Evolutionary conservation across 495 filamentous ascomycete species (phyloP).

Genomic region (Parachaetomium inaequale): DNA sequence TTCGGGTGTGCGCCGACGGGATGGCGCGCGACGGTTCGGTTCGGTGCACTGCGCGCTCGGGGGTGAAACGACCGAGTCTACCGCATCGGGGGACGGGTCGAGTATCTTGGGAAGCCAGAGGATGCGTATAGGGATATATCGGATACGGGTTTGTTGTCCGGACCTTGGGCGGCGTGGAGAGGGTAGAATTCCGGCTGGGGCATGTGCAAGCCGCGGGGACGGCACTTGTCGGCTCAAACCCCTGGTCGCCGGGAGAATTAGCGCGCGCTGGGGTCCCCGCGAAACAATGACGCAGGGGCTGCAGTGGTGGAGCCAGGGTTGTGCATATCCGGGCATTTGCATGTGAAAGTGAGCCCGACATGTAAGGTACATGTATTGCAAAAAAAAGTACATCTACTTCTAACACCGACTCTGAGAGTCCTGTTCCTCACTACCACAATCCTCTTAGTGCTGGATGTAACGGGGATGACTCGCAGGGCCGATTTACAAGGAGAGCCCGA

Average conservation of each 20-base stretch:
- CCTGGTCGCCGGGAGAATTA: conserved; percentile 12
- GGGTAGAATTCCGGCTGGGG: not conserved
- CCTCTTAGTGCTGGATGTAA: too few species aligned
- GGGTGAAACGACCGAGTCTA: conserved; percentile 2
- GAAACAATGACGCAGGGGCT: conserved; percentile 17
- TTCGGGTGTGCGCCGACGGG: conserved; percentile 4
- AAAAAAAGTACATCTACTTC: too few species aligned
- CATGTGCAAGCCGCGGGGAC: conserved; percentile 15
- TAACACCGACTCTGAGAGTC: too few species aligned
- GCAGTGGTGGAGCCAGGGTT: too few species aligned
- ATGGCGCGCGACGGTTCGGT: conserved; percentile 5
- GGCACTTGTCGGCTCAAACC: conserved; percentile 29
- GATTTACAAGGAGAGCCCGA: too few species aligned
- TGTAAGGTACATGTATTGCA: too few species aligned
- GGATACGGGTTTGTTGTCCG: not conserved
- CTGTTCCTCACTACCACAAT: too few species aligned
- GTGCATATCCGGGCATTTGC: not conserved
- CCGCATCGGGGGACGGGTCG: conserved; percentile 13
- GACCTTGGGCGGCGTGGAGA: not conserved
- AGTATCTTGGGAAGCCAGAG: not conserved
- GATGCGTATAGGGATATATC: not conserved
- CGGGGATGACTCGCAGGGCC: too few species aligned
- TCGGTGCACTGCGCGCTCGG: conserved; percentile 25
- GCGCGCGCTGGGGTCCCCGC: conserved; percentile 7
- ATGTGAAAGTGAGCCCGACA: not conserved